Evolutionary conservation across 1,284 basidiomycete species (phyloP).

Genomic region (Tranzscheliella williamsii): DNA sequence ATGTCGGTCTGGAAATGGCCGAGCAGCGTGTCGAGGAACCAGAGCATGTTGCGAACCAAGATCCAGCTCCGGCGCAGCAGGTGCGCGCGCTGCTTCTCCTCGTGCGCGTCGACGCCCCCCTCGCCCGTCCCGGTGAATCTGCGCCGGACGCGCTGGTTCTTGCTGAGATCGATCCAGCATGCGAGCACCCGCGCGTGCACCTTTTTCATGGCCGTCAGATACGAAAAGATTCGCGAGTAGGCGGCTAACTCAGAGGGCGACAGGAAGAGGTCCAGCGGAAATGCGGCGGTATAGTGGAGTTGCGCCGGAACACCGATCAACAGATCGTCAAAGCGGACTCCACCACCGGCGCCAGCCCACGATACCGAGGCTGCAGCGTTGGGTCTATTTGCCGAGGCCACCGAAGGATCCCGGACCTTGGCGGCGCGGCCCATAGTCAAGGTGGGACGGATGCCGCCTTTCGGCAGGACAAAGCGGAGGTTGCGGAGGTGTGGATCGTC

Average conservation of each 20-base stretch:
- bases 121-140: slow-evolving; percentile 84
- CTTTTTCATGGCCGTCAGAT: slow-evolving; percentile 78
- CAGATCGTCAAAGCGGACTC: slow-evolving; percentile 39
- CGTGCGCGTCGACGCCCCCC: slow-evolving; percentile 73
- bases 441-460: slow-evolving; percentile 27
- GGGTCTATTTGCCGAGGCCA: slow-evolving; percentile 1
- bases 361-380: neutral
- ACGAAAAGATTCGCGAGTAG: slow-evolving; percentile 78
- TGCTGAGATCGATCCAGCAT: slow-evolving; percentile 80
- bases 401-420: slow-evolving; percentile 8
- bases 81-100: slow-evolving; percentile 65
- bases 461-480: slow-evolving; percentile 25
- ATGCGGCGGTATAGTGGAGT: slow-evolving; percentile 61
- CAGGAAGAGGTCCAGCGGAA: slow-evolving; percentile 87
- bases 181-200: slow-evolving; percentile 77
- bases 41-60: slow-evolving; percentile 79
- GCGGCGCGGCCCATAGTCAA: slow-evolving; percentile 13
- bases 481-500: slow-evolving; percentile 41
- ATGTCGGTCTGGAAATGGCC: slow-evolving; percentile 78
- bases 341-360: neutral
- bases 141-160: slow-evolving; percentile 76
- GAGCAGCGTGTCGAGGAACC: slow-evolving; percentile 79
- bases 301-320: slow-evolving; percentile 37
- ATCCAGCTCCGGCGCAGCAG: slow-evolving; percentile 81
- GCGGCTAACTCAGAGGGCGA: slow-evolving; percentile 73